A percentile compares a stretch with the other conserved stretches of the same genome.
Evolutionary conservation across 768 basidiomycete species (phyloP).

Genomic region (Thelephora aurantiotincta): DNA sequence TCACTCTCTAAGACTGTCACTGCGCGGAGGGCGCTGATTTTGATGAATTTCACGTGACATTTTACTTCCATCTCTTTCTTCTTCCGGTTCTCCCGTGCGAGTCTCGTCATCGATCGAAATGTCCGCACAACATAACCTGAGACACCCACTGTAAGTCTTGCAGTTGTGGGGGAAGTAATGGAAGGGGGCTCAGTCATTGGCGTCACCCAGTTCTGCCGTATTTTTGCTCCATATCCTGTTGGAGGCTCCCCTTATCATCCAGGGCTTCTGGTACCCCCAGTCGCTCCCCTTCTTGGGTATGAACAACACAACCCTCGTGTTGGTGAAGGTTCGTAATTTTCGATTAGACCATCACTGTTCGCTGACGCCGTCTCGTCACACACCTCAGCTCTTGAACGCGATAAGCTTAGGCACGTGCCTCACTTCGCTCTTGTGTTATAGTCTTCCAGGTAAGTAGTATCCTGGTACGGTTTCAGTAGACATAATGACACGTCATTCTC

Average conservation of each 20-base stretch:
- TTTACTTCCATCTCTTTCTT: not conserved
- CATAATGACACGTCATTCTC: not conserved
- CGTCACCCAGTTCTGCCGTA: constrained; percentile 36
- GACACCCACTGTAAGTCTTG: too few relatives aligned
- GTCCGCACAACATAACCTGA: not conserved
- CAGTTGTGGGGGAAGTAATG: not conserved
- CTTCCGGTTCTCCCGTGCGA: not conserved
- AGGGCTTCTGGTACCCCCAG: constrained; percentile 52
- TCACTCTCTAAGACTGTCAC: not conserved
- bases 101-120: not conserved
- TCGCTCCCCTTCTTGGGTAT: constrained; percentile 64
- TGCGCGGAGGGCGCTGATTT: not conserved
- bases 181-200: not conserved
- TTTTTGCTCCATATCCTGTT: constrained; percentile 73
- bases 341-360: not conserved
- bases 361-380: not conserved
- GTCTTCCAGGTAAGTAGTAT: constrained; percentile 50
- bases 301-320: constrained; percentile 67
- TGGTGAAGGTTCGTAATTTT: constrained; percentile 47
- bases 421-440: constrained; percentile 45
- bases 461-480: not conserved
- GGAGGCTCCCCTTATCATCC: constrained; percentile 65
- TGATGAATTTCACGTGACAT: not conserved
- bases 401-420: constrained; percentile 48
- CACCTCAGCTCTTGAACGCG: constrained; percentile 50